phyloP scores from a whole-genome alignment of 352 stramenopile species.

The Phytophthora brassicae region DNA sequence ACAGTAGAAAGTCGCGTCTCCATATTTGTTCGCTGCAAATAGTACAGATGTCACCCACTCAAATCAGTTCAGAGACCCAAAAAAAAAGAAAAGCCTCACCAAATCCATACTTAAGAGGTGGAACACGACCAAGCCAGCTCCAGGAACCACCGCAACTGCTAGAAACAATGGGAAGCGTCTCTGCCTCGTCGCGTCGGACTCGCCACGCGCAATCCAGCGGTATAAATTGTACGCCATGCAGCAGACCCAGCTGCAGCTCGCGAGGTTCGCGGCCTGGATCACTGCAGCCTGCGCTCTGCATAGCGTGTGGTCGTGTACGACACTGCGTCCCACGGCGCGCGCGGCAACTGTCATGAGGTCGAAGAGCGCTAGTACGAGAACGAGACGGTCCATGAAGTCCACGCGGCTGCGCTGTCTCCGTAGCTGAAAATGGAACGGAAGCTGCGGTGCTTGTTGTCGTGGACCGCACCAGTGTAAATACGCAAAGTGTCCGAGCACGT shows the following conservation, averaged over 20 bases:
- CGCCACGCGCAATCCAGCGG: conserved; percentile 72
- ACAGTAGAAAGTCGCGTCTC: conserved; percentile 83
- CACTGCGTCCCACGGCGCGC: conserved; percentile 54
- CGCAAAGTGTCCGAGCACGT: conserved; percentile 65
- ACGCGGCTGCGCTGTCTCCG: conserved; percentile 26
- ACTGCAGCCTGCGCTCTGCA: conserved; percentile 60
- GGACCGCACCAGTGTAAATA: conserved; percentile 42
- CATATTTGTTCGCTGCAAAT: conserved; percentile 55
- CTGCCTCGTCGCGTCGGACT: conserved; percentile 68
- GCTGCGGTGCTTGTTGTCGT: neutral
- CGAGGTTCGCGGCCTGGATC: conserved; percentile 58
- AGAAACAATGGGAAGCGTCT: conserved; percentile 61
- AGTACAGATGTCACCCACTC: neutral
- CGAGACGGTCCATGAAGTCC: conserved; percentile 72
- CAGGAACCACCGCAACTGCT: conserved; percentile 51
- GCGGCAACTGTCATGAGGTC: conserved; percentile 57
- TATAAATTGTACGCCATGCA: conserved; percentile 86
- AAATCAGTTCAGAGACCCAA: neutral
- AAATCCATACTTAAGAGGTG: conserved; percentile 47
- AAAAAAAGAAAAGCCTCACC: too few relatives aligned
- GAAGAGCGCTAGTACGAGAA: conserved; percentile 72
- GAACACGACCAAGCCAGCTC: conserved; percentile 52
- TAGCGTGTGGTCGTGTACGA: conserved; percentile 42
- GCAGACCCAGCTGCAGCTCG: conserved; percentile 69
- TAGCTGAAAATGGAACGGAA: conserved; percentile 8